Evolutionary conservation across 495 filamentous ascomycete genomes (phyloP).

Genomic region (Collariella sp.): DNA sequence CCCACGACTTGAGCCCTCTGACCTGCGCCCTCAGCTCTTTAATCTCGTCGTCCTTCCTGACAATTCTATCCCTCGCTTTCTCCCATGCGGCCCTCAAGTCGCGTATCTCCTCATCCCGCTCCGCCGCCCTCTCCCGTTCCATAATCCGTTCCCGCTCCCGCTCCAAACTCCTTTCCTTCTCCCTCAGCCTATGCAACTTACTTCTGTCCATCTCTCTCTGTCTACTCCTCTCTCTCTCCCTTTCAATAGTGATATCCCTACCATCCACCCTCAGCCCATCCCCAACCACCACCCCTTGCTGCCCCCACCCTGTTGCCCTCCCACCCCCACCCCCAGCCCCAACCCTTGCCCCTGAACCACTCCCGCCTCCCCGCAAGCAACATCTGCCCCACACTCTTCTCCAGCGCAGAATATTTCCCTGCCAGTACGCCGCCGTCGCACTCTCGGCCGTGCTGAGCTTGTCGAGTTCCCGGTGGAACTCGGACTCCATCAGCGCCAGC

Average conservation of each 20-base stretch:
- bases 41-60: constrained; percentile 38
- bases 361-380: too few species aligned
- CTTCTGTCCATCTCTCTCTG: too few species aligned
- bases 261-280: constrained; percentile 11
- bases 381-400: too few species aligned
- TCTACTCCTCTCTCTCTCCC: too few species aligned
- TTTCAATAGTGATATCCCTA: not conserved
- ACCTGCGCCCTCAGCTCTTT: constrained; percentile 38
- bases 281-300: not conserved
- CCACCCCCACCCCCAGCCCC: constrained; percentile 16
- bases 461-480: constrained; percentile 41
- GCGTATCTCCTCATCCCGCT: constrained; percentile 29
- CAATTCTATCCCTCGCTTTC: constrained; percentile 26
- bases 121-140: not conserved
- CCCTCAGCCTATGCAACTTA: too few species aligned
- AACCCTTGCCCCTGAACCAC: too few species aligned
- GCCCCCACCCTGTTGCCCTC: not conserved
- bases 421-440: constrained; percentile 41
- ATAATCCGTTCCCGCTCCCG: not conserved
- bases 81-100: constrained; percentile 38
- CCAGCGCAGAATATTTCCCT: constrained; percentile 38
- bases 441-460: constrained; percentile 35
- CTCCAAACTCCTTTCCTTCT: too few species aligned
- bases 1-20: constrained; percentile 47
- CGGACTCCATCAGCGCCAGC: constrained; percentile 34